Base-by-base conservation (phyloP, 495 filamentous ascomycete species). In the Xylaria venustula region DNA sequence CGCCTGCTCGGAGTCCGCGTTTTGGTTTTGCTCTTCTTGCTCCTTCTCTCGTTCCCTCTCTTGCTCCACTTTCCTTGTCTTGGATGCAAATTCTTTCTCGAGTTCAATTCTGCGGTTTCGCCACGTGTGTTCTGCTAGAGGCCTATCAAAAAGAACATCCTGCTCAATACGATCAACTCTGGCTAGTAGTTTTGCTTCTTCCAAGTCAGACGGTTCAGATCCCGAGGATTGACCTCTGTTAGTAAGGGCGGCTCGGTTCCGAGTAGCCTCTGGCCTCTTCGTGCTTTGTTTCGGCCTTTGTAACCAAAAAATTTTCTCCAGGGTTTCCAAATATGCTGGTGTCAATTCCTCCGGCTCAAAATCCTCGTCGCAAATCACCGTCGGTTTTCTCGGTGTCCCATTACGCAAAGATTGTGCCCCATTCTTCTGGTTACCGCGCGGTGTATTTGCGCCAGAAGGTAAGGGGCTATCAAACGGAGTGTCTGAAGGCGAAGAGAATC, bases 71-170 rank as follows among this genome's bases (percentile, higher is more conserved):
- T 52, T 62, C 45, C 67, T 71, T 53, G 71, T 67, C n/a, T 68
- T 79, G 34, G 68, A 67, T 7, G 72, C 68, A 1, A 80, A 82
- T 46, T 85, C 81, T 66, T 75, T 81, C 60, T 88, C 84, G 14
- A 97, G 73, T n/a, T 82, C 79, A 40, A 88, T 85, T 14, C 83
- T 81, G 64, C 85, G 85, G 1, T 78, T 72, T 54, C 77, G 80
- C 94, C 94, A 98, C 61, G 85, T 71, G 28, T 82, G 79, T 45
- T 95, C 86, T 1, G 92, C 93, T 58, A 89, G 79, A 48, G 82
- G 79, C 53, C 84, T 81, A 67, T 98, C 93, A 67, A 97, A 96
- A 8, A 98, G 75, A 1, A 94, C 81, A 67, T 98, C 94, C 11
- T 86, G 86, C 64, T 92, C 89, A 32, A 97, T 89, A 42, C 82